A percentile compares a stretch with the other conserved stretches of the same genome.
phyloP scores from a whole-genome alignment of 371 early-diverging fungal species.

The Mucor saturninus region DNA sequence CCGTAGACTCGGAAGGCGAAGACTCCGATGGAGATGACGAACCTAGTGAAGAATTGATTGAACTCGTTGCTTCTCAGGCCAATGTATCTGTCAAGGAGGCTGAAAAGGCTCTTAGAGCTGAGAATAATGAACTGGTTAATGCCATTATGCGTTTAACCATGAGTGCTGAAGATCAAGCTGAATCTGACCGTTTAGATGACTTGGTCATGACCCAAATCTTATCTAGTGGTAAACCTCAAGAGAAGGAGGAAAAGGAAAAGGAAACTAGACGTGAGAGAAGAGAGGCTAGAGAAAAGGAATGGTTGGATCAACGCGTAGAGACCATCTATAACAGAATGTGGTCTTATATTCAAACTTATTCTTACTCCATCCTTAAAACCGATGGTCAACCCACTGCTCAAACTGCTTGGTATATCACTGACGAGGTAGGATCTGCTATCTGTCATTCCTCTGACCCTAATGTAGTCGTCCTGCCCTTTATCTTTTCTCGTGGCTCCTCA shows the following conservation, averaged over 20 bases:
- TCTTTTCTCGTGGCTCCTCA: conserved; percentile 59
- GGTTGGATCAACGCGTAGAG: conserved; percentile 32
- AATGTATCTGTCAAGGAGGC: conserved; percentile 61
- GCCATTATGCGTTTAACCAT: conserved; percentile 63
- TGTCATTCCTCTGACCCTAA: conserved; percentile 61
- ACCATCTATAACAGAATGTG: conserved; percentile 54
- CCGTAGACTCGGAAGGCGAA: conserved; percentile 38
- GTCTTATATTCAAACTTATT: conserved; percentile 62
- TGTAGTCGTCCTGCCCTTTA: conserved; percentile 59
- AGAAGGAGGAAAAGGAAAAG: conserved; percentile 48
- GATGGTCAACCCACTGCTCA: conserved; percentile 58
- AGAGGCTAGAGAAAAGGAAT: conserved; percentile 31
- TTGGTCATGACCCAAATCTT: conserved; percentile 47
- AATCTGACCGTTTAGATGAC: conserved; percentile 47
- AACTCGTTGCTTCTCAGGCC: conserved; percentile 65
- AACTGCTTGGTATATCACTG: conserved; percentile 64
- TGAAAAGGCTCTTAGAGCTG: conserved; percentile 58
- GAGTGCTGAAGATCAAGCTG: conserved; percentile 44
- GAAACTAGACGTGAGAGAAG: conserved; percentile 39
- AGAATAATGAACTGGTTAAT: conserved; percentile 68
- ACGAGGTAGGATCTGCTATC: conserved; percentile 65
- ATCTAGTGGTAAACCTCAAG: conserved; percentile 51
- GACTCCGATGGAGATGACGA: conserved; percentile 36
- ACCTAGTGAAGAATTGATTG: conserved; percentile 40
- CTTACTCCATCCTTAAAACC: conserved; percentile 59